Evolutionary conservation across 1,139 yeast species (phyloP).

Genomic region (Pichia terricola): DNA sequence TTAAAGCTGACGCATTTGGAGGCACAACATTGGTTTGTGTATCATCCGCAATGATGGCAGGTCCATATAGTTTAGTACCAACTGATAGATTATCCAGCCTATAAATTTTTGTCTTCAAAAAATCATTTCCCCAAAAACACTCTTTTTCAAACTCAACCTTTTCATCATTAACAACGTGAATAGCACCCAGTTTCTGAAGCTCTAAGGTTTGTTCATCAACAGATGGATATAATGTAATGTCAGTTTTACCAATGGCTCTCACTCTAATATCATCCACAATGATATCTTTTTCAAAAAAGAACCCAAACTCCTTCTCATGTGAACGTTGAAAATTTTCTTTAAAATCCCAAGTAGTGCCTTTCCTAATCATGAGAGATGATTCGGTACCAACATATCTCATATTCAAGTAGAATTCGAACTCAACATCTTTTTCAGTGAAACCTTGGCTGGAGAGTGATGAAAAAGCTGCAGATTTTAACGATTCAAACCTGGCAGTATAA

Average conservation of each 20-base stretch:
- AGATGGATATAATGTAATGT: slow-evolving; percentile 11
- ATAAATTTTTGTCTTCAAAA: slow-evolving; percentile 17
- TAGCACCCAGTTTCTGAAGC: slow-evolving; percentile 4
- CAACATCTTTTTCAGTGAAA: slow-evolving; percentile 25
- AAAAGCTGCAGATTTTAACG: slow-evolving; percentile 27
- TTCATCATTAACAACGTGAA: slow-evolving; percentile 11
- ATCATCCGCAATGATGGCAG: slow-evolving; percentile 74
- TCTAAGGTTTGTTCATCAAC: slow-evolving; percentile 20
- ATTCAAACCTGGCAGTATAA: slow-evolving; percentile 28
- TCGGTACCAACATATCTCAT: not conserved
- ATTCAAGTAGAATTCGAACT: not conserved
- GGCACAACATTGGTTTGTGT: slow-evolving; percentile 82
- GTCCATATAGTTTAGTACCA: slow-evolving; percentile 57
- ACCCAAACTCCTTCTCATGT: slow-evolving; percentile 65
- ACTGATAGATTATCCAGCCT: slow-evolving; percentile 28
- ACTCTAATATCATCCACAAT: slow-evolving; percentile 79
- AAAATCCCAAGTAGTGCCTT: slow-evolving; percentile 19
- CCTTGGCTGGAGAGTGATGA: slow-evolving; percentile 38
- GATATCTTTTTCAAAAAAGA: slow-evolving; percentile 50
- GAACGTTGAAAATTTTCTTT: slow-evolving; percentile 21
- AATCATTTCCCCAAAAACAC: slow-evolving; percentile 16
- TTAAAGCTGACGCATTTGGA: slow-evolving; percentile 55
- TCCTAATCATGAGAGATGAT: slow-evolving; percentile 44
- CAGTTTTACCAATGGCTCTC: slow-evolving; percentile 47
- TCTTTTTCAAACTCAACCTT: slow-evolving; percentile 14